A percentile compares a stretch with the other conserved stretches of the same genome.
Evolutionary conservation across 768 basidiomycete genomes (phyloP).

Genomic region (Calvatia gigantea): DNA sequence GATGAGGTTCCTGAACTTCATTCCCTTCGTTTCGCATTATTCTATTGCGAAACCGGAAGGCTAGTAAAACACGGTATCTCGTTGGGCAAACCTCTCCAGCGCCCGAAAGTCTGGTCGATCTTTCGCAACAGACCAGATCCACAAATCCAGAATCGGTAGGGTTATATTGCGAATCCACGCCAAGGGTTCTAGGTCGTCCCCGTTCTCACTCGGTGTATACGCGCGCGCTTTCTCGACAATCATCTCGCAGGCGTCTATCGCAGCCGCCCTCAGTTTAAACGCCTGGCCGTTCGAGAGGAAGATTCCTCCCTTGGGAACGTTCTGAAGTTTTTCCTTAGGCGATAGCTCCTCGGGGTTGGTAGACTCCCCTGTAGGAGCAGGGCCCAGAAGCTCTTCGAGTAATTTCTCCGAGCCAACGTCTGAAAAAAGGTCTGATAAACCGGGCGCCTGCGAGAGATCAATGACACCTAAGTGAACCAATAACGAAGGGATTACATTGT

Average conservation of each 20-base stretch:
- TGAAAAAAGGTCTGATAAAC: slow-evolving; percentile 47
- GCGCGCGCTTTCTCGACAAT: slow-evolving; percentile 54
- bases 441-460: slow-evolving; percentile 51
- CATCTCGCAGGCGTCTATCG: slow-evolving; percentile 74
- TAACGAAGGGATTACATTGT: slow-evolving; percentile 83
- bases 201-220: slow-evolving; percentile 14
- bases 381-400: slow-evolving; percentile 39
- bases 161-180: slow-evolving; percentile 51
- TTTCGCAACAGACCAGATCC: slow-evolving; percentile 84
- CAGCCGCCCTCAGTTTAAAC: slow-evolving; percentile 72
- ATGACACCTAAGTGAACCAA: slow-evolving; percentile 75
- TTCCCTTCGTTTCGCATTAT: background rate
- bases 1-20: background rate
- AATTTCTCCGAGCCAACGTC: slow-evolving; percentile 34
- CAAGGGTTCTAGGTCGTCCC: slow-evolving; percentile 26
- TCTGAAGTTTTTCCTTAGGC: slow-evolving; percentile 7
- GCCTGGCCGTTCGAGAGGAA: slow-evolving; percentile 57
- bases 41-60: slow-evolving; percentile 12
- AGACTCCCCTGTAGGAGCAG: slow-evolving; percentile 14
- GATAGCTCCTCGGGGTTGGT: background rate
- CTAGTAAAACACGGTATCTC: slow-evolving; percentile 68
- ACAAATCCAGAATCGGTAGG: slow-evolving; percentile 63
- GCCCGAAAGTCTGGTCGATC: slow-evolving; percentile 68
- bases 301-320: slow-evolving; percentile 42
- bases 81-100: slow-evolving; percentile 63